A percentile compares a stretch with the other conserved stretches of the same genome.
Conservation (phyloP, 2,329 filamentous ascomycete genomes). For the Colletotrichum melonis region DNA sequence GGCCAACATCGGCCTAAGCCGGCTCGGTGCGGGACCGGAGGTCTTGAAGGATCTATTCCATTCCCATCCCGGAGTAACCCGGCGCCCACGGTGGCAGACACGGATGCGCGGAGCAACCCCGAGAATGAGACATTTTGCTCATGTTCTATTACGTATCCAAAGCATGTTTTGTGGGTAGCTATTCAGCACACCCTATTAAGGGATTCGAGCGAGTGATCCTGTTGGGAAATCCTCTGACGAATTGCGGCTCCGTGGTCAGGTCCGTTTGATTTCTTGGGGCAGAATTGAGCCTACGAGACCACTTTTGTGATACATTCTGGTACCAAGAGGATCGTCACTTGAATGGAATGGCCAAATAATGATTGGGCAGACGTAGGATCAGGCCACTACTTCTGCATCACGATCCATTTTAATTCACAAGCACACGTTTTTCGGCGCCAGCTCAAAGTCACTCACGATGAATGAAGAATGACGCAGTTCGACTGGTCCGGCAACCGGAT, state of each 20-base stretch:
- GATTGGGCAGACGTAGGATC: not conserved
- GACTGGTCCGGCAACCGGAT: not conserved
- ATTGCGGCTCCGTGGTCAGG: not conserved
- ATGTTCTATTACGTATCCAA: not conserved
- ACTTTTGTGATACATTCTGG: not conserved
- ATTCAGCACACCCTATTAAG: not conserved
- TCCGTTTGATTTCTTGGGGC: not conserved
- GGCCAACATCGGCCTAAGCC: conserved; percentile 26
- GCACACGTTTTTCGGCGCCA: not conserved
- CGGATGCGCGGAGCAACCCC: not conserved
- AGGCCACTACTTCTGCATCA: not conserved
- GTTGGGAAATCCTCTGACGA: not conserved
- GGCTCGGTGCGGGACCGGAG: conserved; percentile 1
- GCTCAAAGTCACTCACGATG: not conserved
- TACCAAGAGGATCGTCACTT: not conserved
- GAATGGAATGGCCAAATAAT: not conserved
- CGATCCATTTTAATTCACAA: not conserved
- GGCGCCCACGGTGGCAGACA: not conserved
- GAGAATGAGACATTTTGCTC: not conserved
- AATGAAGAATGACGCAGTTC: conserved; percentile 6
- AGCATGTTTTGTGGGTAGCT: not conserved
- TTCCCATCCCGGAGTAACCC: conserved; percentile 19
- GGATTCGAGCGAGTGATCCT: too few relatives aligned
- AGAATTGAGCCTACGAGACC: not conserved
- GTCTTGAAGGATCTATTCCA: not conserved